Conservation (phyloP, 225 moss, liverwort and hornwort species). For the Marchantia paleacea region DNA sequence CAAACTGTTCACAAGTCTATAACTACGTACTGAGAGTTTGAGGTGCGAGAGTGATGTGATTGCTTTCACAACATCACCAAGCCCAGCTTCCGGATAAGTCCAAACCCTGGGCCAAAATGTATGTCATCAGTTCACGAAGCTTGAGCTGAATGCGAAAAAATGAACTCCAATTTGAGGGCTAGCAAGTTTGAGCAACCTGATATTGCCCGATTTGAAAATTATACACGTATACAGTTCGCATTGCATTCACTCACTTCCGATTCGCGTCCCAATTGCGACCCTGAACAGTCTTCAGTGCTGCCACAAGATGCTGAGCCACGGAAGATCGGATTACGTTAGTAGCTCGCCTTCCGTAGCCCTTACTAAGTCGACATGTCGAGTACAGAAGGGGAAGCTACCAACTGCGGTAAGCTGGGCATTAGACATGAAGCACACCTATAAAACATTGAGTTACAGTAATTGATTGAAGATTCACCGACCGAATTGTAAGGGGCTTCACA, state of each 20-base stretch:
- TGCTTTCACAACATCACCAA: slow-evolving; percentile 59
- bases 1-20: neutral
- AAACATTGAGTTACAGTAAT: neutral
- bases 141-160: neutral
- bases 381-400: too few species aligned
- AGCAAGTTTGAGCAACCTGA: neutral
- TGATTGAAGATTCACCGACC: slow-evolving; percentile 24
- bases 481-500: slow-evolving; percentile 36
- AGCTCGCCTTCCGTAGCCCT: neutral
- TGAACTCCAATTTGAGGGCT: neutral
- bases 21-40: slow-evolving; percentile 46
- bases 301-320: slow-evolving; percentile 68
- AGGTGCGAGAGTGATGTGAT: slow-evolving; percentile 51
- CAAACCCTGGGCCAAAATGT: slow-evolving; percentile 56
- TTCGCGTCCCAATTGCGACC: slow-evolving; percentile 76
- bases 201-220: neutral
- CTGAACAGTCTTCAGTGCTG: slow-evolving; percentile 60
- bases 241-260: slow-evolving; percentile 52
- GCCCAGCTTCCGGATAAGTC: slow-evolving; percentile 66
- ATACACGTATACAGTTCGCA: neutral
- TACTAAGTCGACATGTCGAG: neutral
- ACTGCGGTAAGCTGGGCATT: too few species aligned
- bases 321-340: neutral
- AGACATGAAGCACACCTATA: neutral
- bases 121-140: neutral